Evolutionary conservation across 75 land plant species (phyloP), one percentile per base, ranked within the genome.

Genomic region (Pseudotsuga menziesii): DNA sequence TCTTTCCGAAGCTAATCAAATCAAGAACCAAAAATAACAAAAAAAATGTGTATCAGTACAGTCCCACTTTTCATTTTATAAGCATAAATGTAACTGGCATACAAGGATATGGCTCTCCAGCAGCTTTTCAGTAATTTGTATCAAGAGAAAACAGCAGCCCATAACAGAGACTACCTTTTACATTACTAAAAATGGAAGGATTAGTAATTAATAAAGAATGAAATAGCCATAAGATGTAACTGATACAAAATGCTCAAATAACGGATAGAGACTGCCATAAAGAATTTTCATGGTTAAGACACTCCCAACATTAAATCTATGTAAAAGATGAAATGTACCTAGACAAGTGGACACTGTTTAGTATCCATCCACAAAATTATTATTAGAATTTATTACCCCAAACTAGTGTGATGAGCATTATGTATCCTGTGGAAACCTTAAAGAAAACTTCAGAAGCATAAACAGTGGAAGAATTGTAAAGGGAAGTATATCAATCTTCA

Each of bases 1-100:
- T 97, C 99, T 82, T 97, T 97, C 64, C 88, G 81, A 36, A 97
- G 80, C 99, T 97, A 93, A 35, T 23, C 25, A 44, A 20, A 41
- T 62, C 54, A 82, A 48, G 60, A 48, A 74, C 19, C 26, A 74
- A 54, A 17, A 54, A 15, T 14, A 54, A 29, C 20, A 54, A 26
- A 48, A 25, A 25, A 27, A 11, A 23, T 13, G 19, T 27, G 36
- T 56, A 41, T 74, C 61, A 52, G 62, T 25, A 23, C 58, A 74
- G 39, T 64, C 39, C 5, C 1, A 64, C 35, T 64, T 32, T 4
- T 63, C 19, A 36, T 29, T 69, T 69, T 44, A 6, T 69, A 69
- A 44, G n/a, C 23, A 69, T 19, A 9, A 69, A 41, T 36, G 72
- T 32, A 64, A 16, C 29, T 64, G 48, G 1, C 19, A 16, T 39